Evolutionary conservation across 2,329 filamentous ascomycete species (phyloP).

Genomic region (Exophiala lecanii-corni): DNA sequence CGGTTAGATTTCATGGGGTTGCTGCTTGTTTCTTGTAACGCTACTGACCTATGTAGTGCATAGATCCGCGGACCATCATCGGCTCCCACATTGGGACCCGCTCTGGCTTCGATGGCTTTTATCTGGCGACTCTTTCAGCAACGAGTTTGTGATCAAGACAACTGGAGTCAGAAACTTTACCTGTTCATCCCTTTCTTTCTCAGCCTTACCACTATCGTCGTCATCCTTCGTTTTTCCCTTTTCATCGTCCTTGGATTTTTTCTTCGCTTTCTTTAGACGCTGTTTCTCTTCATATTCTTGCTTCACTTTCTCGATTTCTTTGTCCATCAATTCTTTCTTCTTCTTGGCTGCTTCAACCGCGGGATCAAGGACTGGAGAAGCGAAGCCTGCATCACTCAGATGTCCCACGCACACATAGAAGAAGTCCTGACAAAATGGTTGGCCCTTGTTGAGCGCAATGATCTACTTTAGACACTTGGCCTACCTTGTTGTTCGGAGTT

Average conservation of each 20-base stretch:
- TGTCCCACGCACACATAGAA: slow-evolving; percentile 87
- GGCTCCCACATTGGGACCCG: slow-evolving; percentile 28
- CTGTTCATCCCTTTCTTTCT: slow-evolving; percentile 52
- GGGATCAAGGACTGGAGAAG: slow-evolving; percentile 50
- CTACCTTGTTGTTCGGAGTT: slow-evolving; percentile 82
- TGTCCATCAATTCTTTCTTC: slow-evolving; percentile 41
- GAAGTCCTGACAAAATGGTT: slow-evolving; percentile 58
- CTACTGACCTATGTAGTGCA: slow-evolving; percentile 68
- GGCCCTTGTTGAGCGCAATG: not conserved
- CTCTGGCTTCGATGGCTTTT: slow-evolving; percentile 45
- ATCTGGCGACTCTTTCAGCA: slow-evolving; percentile 31
- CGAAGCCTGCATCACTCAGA: slow-evolving; percentile 78
- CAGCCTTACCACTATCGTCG: slow-evolving; percentile 37
- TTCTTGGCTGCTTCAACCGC: slow-evolving; percentile 39
- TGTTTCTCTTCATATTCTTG: slow-evolving; percentile 70
- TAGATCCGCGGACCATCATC: slow-evolving; percentile 77
- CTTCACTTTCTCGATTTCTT: slow-evolving; percentile 45
- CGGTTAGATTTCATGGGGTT: too few relatives aligned
- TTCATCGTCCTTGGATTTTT: slow-evolving; percentile 49
- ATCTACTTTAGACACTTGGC: slow-evolving; percentile 4
- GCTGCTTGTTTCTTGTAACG: not conserved
- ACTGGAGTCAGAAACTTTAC: too few relatives aligned
- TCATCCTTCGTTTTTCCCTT: slow-evolving; percentile 47
- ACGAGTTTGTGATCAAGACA: not conserved
- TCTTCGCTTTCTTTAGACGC: slow-evolving; percentile 62